Conservation (phyloP, 2,329 filamentous ascomycete species). For the Helminthosporium solani region DNA sequence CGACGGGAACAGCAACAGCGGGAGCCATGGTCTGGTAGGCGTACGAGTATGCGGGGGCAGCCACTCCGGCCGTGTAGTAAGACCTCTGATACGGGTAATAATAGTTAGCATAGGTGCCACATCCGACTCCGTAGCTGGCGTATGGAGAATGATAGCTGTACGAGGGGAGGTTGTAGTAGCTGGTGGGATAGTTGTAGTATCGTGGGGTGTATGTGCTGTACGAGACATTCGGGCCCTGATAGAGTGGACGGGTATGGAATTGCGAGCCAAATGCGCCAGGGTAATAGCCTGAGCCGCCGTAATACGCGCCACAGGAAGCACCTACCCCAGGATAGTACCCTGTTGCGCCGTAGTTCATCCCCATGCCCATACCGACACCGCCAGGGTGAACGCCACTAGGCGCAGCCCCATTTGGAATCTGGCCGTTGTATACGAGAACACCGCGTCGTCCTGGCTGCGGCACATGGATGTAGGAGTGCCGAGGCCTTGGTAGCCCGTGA, state of each 20-base stretch:
- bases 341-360: background rate
- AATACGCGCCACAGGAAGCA: conserved; percentile 16
- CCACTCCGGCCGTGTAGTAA: conserved; percentile 26
- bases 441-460: conserved; percentile 33
- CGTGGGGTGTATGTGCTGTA: conserved; percentile 11
- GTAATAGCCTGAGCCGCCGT: conserved; percentile 17
- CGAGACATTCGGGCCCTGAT: conserved; percentile 16
- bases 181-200: conserved; percentile 8
- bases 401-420: conserved; percentile 29
- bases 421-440: conserved; percentile 27
- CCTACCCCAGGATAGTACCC: background rate
- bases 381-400: conserved; percentile 18
- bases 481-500: conserved; percentile 31
- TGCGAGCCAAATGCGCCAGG: conserved; percentile 27
- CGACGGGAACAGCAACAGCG: conserved; percentile 13
- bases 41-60: conserved; percentile 16
- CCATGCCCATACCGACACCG: conserved; percentile 4
- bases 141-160: conserved; percentile 16
- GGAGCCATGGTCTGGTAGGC: conserved; percentile 27
- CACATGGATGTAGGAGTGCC: conserved; percentile 34
- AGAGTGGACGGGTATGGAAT: conserved; percentile 19
- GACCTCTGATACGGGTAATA: conserved; percentile 35
- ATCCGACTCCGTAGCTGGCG: conserved; percentile 22
- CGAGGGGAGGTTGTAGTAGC: conserved; percentile 4
- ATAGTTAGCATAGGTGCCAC: conserved; percentile 41